These are phyloP conservation scores for Escallonia rubra DNA, from an alignment of 129 eudicot genomes.

Conservation along the genomic window DNA sequence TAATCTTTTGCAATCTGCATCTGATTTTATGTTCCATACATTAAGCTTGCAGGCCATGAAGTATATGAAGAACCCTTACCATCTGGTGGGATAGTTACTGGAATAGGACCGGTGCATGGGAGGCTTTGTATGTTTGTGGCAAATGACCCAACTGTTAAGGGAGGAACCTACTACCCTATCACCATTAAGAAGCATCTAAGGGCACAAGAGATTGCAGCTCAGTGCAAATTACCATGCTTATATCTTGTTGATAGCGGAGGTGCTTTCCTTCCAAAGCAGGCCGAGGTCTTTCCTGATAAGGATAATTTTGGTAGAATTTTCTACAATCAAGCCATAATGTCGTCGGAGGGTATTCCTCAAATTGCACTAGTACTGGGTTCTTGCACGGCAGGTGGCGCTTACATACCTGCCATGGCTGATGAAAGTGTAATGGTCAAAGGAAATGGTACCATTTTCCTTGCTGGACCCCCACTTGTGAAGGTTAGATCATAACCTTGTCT, in stretches of 20 bases:
- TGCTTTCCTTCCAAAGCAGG: conserved; percentile 95
- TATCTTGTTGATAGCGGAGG: conserved; percentile 99
- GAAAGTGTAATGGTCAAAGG: conserved; percentile 99
- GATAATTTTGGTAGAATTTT: conserved; percentile 92
- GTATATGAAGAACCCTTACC: conserved; percentile 73
- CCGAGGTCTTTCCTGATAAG: conserved; percentile 93
- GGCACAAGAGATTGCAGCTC: conserved; percentile 97
- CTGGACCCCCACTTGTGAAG: conserved; percentile 99
- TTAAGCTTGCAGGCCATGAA: conserved; percentile 92
- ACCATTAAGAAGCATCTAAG: conserved; percentile 91
- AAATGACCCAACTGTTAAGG: conserved; percentile 95
- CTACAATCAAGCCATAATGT: conserved; percentile 89
- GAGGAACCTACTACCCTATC: conserved; percentile 88
- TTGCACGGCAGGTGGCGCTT: conserved; percentile 99
- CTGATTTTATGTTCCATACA: conserved; percentile 6
- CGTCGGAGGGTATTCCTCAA: conserved; percentile 93
- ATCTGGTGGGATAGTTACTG: conserved; percentile 82
- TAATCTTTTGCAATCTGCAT: not conserved
- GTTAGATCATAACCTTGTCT: conserved; percentile 31
- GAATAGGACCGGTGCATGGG: conserved; percentile 93
- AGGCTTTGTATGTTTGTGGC: conserved; percentile 92
- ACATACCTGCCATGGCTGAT: conserved; percentile 99
- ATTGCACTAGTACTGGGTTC: conserved; percentile 94
- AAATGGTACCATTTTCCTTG: conserved; percentile 95
- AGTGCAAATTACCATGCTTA: conserved; percentile 79